Percentiles rank a stretch among this genome's conserved stretches.
Conservation (phyloP, 164 flowering plant genomes). For the Vitis amurensis region DNA sequence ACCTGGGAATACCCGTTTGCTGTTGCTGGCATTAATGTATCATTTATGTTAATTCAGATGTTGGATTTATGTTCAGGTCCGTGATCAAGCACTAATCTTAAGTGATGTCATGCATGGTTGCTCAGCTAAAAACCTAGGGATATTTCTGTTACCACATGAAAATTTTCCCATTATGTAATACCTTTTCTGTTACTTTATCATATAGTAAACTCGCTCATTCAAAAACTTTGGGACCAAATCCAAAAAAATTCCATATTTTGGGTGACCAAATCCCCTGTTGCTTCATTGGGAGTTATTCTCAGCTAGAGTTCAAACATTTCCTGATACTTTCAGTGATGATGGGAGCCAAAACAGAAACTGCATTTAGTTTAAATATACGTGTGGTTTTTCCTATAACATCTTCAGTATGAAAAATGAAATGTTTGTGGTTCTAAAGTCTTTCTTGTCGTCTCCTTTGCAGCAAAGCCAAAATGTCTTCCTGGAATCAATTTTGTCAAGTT, state of each 20-base stretch:
- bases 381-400: not conserved
- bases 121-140: too few species aligned
- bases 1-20: constrained; percentile 99
- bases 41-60: constrained; percentile 96
- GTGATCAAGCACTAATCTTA: constrained; percentile 6
- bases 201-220: too few species aligned
- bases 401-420: not conserved
- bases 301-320: too few species aligned
- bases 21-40: constrained; percentile 93
- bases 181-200: too few species aligned
- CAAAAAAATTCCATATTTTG: too few species aligned
- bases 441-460: constrained; percentile 44
- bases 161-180: too few species aligned
- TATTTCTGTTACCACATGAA: too few species aligned
- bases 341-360: too few species aligned
- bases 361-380: not conserved
- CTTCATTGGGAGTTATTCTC: too few species aligned
- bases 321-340: too few species aligned
- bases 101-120: not conserved
- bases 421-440: not conserved
- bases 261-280: too few species aligned
- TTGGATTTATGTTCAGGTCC: constrained; percentile 80
- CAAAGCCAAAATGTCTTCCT: constrained; percentile 73
- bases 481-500: constrained; percentile 75
- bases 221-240: too few species aligned